Base-by-base conservation (phyloP, 192 early-diverging fungal genomes). In the Tieghemiomyces parasiticus region DNA sequence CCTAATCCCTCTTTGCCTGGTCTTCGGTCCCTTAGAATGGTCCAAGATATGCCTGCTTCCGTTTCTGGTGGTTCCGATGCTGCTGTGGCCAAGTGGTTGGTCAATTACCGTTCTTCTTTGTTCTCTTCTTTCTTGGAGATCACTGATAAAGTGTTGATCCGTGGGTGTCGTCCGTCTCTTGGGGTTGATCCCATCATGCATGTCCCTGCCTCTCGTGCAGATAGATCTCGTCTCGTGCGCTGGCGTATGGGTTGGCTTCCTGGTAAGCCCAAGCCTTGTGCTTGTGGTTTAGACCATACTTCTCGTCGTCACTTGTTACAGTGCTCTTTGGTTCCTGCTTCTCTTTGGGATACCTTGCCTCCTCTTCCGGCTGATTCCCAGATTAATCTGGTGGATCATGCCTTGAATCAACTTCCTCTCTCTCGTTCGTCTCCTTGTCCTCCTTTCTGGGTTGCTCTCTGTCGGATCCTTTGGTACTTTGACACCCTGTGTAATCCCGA, bases 51-150 rank as follows among this genome's bases (percentile, higher is more conserved):
- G 44, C 44, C 44, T 45, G 44, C 44, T 45, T 45, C 44, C 44
- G 44, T 45, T 45, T 45, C 44, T 45, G 44, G 44, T 45, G 44
- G 44, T 45, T 45, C 44, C 44, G 44, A 45, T 45, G 44, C 44
- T 45, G 44, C 44, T 45, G 44, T 45, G 44, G 44, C 44, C 44
- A 45, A 45, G 44, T 45, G 44, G 44, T 45, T 45, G 44, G 44
- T 45, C 44, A 45, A 45, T 45, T 45, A 45, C 44, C 44, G 44
- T 45, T 45, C 44, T 45, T 45, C 44, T 45, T 45, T 45, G 44
- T 45, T 45, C 44, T 45, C 44, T 45, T 45, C 44, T 45, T 45
- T 45, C 44, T 45, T 45, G 44, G 44, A 45, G 44, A 45, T 45
- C 44, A 45, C 44, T 45, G 44, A 45, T 45, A 45, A 45, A 45